These are phyloP conservation scores for Tuber calosporum DNA, from an alignment of 495 filamentous ascomycete genomes.

Conservation along the genomic window DNA sequence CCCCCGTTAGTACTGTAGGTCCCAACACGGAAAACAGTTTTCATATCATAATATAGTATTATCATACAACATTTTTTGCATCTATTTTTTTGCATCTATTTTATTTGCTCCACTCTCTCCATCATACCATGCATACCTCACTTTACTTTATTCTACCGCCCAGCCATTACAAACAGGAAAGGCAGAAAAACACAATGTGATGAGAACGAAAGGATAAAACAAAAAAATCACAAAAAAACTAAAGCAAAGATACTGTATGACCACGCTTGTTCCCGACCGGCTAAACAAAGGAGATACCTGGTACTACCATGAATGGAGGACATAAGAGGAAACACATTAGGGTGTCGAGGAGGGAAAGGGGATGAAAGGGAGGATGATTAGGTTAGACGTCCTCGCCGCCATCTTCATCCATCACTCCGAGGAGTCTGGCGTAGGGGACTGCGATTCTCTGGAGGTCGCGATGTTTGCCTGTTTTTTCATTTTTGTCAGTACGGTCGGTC, in stretches of 20 bases:
- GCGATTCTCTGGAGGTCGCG: constrained; percentile 84
- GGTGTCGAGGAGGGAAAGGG: background rate
- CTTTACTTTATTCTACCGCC: background rate
- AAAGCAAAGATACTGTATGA: background rate
- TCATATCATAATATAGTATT: background rate
- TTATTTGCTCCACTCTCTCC: background rate
- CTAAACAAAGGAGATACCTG: background rate
- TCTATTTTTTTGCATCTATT: background rate
- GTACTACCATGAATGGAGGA: background rate
- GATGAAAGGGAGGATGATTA: background rate
- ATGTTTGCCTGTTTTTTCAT: constrained; percentile 69
- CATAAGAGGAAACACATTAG: background rate
- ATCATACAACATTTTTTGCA: background rate
- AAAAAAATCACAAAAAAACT: background rate
- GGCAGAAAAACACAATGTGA: background rate
- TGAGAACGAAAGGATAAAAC: background rate
- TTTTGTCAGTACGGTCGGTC: constrained; percentile 40
- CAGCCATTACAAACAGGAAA: background rate
- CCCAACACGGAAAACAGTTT: background rate
- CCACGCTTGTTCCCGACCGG: background rate
- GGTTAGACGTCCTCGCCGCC: constrained; percentile 39
- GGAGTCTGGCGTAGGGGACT: constrained; percentile 74
- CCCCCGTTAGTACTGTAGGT: no score
- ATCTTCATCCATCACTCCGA: constrained; percentile 53
- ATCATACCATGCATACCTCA: background rate